Conservation (phyloP, 2,329 filamentous ascomycete species). For the Fusarium anthophilum region DNA sequence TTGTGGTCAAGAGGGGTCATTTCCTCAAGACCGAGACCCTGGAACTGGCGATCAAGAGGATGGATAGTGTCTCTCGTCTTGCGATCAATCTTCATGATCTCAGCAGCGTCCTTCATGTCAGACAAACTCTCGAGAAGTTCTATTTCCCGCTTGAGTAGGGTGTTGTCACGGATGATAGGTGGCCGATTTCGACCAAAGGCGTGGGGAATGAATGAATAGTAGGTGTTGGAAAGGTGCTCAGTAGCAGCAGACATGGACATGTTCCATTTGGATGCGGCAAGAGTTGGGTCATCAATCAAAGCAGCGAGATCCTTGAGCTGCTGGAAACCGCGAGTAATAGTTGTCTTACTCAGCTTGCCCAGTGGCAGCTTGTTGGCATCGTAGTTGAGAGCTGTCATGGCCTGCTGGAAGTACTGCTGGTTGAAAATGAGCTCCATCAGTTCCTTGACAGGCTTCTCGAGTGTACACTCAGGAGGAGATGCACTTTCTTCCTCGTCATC, state of each 20-base stretch:
- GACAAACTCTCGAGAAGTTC: conserved; percentile 82
- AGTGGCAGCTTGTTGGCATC: conserved; percentile 81
- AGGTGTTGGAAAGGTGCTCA: conserved; percentile 77
- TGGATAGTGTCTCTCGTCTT: conserved; percentile 64
- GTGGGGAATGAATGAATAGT: conserved; percentile 86
- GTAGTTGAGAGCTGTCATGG: conserved; percentile 75
- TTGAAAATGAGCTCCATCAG: conserved; percentile 89
- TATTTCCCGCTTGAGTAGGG: conserved; percentile 76
- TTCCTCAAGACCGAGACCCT: conserved; percentile 75
- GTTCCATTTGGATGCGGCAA: conserved; percentile 57
- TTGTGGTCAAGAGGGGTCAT: conserved; percentile 73
- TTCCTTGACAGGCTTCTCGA: conserved; percentile 68
- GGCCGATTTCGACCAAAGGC: conserved; percentile 78
- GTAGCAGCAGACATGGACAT: conserved; percentile 53
- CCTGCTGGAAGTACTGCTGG: conserved; percentile 72
- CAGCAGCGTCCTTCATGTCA: conserved; percentile 84
- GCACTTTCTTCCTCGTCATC: conserved; percentile 48
- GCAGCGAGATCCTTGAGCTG: conserved; percentile 78
- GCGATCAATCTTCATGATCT: conserved; percentile 75
- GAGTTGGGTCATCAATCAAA: conserved; percentile 64
- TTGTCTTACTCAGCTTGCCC: conserved; percentile 83
- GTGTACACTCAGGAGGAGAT: conserved; percentile 61
- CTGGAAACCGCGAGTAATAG: conserved; percentile 79
- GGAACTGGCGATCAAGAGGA: conserved; percentile 76
- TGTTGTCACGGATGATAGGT: conserved; percentile 68